Conservation (phyloP, 345 rosid species). For the Nephelium lappaceum region DNA sequence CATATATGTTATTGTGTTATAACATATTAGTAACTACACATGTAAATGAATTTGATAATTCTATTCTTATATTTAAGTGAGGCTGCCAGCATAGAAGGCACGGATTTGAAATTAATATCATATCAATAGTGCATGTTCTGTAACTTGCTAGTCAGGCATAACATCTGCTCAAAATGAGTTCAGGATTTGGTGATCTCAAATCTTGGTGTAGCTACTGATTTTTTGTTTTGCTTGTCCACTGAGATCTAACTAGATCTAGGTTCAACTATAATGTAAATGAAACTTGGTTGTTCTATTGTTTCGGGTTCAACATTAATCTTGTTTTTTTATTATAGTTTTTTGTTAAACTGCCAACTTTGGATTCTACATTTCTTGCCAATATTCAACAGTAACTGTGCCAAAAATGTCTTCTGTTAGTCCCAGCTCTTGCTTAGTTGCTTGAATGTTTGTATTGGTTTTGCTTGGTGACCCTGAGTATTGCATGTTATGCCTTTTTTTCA, state of each 20-base stretch:
- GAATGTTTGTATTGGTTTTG: background rate
- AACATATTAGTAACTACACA: background rate
- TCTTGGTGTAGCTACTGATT: background rate
- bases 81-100: conserved; percentile 5
- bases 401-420: background rate
- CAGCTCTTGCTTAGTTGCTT: background rate
- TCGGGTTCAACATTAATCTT: background rate
- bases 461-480: background rate
- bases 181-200: background rate
- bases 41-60: background rate
- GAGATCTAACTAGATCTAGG: background rate
- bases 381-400: background rate
- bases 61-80: background rate
- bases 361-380: background rate
- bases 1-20: background rate
- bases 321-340: background rate
- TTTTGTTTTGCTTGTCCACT: background rate
- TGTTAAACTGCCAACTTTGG: background rate
- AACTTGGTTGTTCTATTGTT: background rate
- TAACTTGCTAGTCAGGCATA: background rate
- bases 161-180: background rate
- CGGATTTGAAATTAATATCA: background rate
- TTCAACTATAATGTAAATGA: background rate
- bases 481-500: background rate
- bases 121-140: background rate